Conservation (phyloP, 2,329 filamentous ascomycete genomes). For the Fusarium anguioides region DNA sequence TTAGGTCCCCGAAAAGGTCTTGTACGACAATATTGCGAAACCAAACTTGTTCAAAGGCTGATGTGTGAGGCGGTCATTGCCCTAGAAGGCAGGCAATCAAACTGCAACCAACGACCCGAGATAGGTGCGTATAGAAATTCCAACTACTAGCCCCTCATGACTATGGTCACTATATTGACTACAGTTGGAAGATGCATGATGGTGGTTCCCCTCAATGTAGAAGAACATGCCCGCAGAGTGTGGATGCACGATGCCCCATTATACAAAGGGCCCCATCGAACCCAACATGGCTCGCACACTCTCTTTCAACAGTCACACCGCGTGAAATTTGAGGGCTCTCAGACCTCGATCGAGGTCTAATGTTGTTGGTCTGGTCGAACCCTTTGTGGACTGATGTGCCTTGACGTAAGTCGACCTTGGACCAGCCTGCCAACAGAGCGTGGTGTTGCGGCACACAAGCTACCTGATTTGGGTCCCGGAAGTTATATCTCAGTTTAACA, state of each 20-base stretch:
- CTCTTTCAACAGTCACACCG: slow-evolving; percentile 33
- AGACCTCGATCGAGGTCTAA: slow-evolving; percentile 31
- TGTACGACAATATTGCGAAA: slow-evolving; percentile 13
- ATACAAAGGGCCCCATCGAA: slow-evolving; percentile 41
- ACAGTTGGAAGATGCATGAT: slow-evolving; percentile 33
- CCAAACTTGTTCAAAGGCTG: slow-evolving; percentile 18
- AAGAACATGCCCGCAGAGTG: slow-evolving; percentile 38
- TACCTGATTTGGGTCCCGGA: slow-evolving; percentile 43
- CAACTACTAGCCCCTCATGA: slow-evolving; percentile 8
- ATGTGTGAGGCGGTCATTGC: slow-evolving; percentile 3
- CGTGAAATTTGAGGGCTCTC: slow-evolving; percentile 26
- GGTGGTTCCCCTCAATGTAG: slow-evolving; percentile 40
- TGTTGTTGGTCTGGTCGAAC: slow-evolving; percentile 39
- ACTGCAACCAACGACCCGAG: background rate
- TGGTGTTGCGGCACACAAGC: slow-evolving; percentile 42
- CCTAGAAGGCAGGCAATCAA: slow-evolving; percentile 1
- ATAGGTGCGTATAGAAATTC: slow-evolving; percentile 6
- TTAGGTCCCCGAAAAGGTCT: slow-evolving; percentile 26
- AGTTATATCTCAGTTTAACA: slow-evolving; percentile 41
- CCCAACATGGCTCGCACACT: slow-evolving; percentile 29
- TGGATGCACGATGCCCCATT: slow-evolving; percentile 41
- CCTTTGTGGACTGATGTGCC: slow-evolving; percentile 44
- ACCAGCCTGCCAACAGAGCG: slow-evolving; percentile 36
- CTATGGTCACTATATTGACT: slow-evolving; percentile 14
- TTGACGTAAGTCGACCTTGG: slow-evolving; percentile 45